Base-by-base conservation (phyloP, 768 basidiomycete genomes). In the Sarcomyxa edulis region DNA sequence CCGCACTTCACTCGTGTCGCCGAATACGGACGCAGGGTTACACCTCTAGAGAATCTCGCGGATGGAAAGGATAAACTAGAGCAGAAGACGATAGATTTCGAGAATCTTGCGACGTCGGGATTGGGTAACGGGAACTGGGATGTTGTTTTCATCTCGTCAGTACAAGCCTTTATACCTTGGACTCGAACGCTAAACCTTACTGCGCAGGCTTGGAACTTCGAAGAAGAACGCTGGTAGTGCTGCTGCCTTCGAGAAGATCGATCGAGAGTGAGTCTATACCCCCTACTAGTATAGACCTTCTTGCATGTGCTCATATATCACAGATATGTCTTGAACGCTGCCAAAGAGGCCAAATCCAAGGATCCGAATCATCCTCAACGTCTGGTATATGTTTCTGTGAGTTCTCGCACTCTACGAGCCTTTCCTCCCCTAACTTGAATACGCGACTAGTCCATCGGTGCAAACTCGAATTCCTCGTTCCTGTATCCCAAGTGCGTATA, bases 251-350 rank as follows among this genome's bases (percentile, higher is more conserved):
- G 79, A 81, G 52, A 84, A 76, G 63, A 86, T 90, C 40, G 88
- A 89, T 49, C 64, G 81, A 56, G 79, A 84, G 78, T 87, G 47
- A 43, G 75, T 63, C 24, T 14, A 14, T 22, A n/a, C 28, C 30
- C 22, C 20, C 14, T 25, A 3, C 33, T 2, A 27, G 16, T 16
- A 5, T 8, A 15, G 36, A 19, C 5, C 18, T 39, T 20, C 21
- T 29, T 7, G 21, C 25, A 10, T 19, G 23, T 11, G 22, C 35
- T 4, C 30, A 40, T 27, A n/a, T n/a, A n/a, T n/a, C n/a, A 25
- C 37, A 83, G 84, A 54, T 86, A 86, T 50, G 84, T 88, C n/a
- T 55, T 88, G 32, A 76, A 78, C 36, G 80, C 82, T 6, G 87
- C 84, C 8, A 66, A 71, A 35, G 81, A 72, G 14, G 85, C 85